Evolutionary conservation across 2,329 filamentous ascomycete genomes (phyloP), one percentile per base, ranked within the genome.

Genomic region (Scedosporium boydii): DNA sequence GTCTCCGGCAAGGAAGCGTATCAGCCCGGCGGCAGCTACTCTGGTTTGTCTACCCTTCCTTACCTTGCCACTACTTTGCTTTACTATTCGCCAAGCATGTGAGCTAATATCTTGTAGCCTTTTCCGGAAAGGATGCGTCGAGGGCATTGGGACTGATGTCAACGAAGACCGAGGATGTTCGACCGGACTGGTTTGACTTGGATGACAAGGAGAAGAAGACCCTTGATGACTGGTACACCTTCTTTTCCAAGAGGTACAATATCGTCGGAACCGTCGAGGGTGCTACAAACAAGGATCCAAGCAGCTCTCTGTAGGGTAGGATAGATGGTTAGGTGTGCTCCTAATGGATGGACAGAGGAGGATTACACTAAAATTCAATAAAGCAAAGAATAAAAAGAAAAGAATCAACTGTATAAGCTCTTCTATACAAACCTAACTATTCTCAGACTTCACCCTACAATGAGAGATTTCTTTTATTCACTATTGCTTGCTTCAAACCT

Each of bases 171-270:
- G 91, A 95, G 69, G 93, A 98, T 68, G 93, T 91, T 66, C 79
- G 79, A 38, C 79, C 95, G 2, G 88, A 97, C 59, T 98, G 91
- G 89, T 80, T 88, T 63, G 89, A 92, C 70, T 79, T 99, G 60
- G 80, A 82, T 14, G 92, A 96, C 23, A 92, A 95, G 75, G 87
- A 97, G 74, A 91, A 95, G 78, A 85, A 84, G 27, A 87, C 89
- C 3, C 78, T 99, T 65, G 83, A 93, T 61, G 95, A 99, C 74
- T 99, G 95, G 95, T 86, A 88, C 66, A 96, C 89, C 1, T 99
- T 96, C 77, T 99, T 99, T 76, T 91, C 89, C 68, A 99, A 98
- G 80, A 83, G 95, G 63, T 99, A 99, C 78, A 98, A 96, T 70
- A 84, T 98, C 60, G 86, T 96, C 57, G 91, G 91, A 14, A 73